phyloP scores from a whole-genome alignment of 345 rosid genomes.

The Linum trigynum region DNA sequence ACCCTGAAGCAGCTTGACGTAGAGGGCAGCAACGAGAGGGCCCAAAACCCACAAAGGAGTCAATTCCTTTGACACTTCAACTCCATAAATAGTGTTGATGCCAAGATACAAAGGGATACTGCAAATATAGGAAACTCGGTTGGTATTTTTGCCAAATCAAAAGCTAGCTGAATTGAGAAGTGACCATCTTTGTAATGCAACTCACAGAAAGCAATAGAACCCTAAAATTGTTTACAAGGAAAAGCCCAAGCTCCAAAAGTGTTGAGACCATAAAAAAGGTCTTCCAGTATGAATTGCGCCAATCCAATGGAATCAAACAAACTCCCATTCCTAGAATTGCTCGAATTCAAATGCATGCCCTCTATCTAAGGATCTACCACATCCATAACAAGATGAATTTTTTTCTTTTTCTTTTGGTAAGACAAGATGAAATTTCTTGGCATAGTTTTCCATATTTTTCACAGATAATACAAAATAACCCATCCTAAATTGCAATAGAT shows the following conservation, averaged over 20 bases:
- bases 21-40: slow-evolving; percentile 56
- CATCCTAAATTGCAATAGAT: too few species aligned
- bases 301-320: background rate
- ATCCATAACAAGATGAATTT: too few species aligned
- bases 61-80: slow-evolving; percentile 72
- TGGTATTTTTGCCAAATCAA: slow-evolving; percentile 15
- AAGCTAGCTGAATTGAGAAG: background rate
- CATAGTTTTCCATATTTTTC: too few species aligned
- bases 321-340: background rate
- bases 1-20: slow-evolving; percentile 58
- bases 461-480: too few species aligned
- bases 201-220: background rate
- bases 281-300: background rate
- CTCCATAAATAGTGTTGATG: slow-evolving; percentile 53
- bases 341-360: background rate
- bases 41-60: slow-evolving; percentile 75
- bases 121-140: slow-evolving; percentile 22
- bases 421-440: too few species aligned
- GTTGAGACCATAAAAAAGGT: background rate
- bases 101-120: slow-evolving; percentile 63
- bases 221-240: background rate
- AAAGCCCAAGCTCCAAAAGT: background rate
- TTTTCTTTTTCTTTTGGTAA: too few species aligned
- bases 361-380: background rate
- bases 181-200: background rate